Base-by-base conservation (phyloP, 495 filamentous ascomycete genomes). In the Aspergillus hancockii region DNA sequence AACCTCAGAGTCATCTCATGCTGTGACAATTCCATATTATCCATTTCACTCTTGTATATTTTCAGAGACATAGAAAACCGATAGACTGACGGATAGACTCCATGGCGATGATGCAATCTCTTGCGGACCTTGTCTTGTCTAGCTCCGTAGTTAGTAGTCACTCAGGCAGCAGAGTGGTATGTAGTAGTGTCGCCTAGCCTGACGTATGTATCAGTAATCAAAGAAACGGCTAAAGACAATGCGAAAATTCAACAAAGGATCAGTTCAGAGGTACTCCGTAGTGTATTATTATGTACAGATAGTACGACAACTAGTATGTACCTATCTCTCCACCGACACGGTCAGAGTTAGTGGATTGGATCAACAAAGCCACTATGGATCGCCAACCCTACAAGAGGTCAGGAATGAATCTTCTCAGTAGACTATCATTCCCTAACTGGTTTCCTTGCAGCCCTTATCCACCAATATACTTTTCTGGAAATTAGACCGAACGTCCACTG, bases 321-420 rank as follows among this genome's bases (percentile, higher is more conserved):
- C n/a, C n/a, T n/a, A 32, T 52, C n/a, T 49, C 46, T 49, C 49
- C 21, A 31, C 23, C 8, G n/a, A 51, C 14, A 13, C 25, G 25
- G 49, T 52, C 30, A 34, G 49, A 7, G 34, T 19, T 34, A 46
- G 31, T 55, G 32, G 50, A 46, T 54, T 64, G 62, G 62, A 64
- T 60, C 57, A 60, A 60, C 58, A 41, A 64, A 45, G 55, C 57
- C 57, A 64, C 57, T 54, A 51, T 52, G 19, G 62, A 64, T 64
- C 62, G 61, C 57, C 61, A 55, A 57, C 56, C 49, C 53, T 25
- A 50, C 25, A 31, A 19, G 18, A 18, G 47, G 47, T 14, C 25
- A 28, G 21, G 14, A 49, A 23, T 49, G 8, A 22, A 8, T 49
- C 23, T 21, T 50, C 23, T 50, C 23, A 12, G 23, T 50, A 23